Percentiles rank a stretch among this genome's conserved stretches.
Evolutionary conservation across 2,329 filamentous ascomycete genomes (phyloP).

Genomic region (Didymella glomerata): DNA sequence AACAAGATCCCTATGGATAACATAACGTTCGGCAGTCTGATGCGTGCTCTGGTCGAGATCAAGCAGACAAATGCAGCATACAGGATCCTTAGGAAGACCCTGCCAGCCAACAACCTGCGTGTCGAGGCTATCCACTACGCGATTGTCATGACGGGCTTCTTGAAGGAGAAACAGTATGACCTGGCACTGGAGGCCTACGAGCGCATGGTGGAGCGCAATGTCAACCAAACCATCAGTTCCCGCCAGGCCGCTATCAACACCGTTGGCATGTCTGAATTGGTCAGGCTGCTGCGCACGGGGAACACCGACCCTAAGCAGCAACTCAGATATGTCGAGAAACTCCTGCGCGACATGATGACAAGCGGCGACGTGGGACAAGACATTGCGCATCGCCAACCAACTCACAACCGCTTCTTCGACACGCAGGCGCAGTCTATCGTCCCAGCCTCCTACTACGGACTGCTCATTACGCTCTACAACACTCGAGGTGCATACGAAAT

Average conservation of each 20-base stretch:
- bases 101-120: slow-evolving; percentile 57
- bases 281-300: slow-evolving; percentile 24
- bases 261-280: slow-evolving; percentile 34
- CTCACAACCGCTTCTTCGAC: slow-evolving; percentile 33
- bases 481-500: slow-evolving; percentile 56
- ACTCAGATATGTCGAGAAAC: slow-evolving; percentile 38
- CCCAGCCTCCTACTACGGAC: slow-evolving; percentile 62
- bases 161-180: slow-evolving; percentile 52
- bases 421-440: slow-evolving; percentile 53
- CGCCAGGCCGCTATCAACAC: slow-evolving; percentile 52
- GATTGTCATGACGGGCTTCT: slow-evolving; percentile 61
- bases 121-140: slow-evolving; percentile 62
- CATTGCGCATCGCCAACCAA: slow-evolving; percentile 39
- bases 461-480: slow-evolving; percentile 65
- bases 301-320: slow-evolving; percentile 28
- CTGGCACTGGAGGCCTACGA: slow-evolving; percentile 61
- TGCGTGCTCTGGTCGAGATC: slow-evolving; percentile 64
- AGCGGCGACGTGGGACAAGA: slow-evolving; percentile 39
- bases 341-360: slow-evolving; percentile 39
- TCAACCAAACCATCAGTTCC: slow-evolving; percentile 55
- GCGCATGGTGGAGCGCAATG: slow-evolving; percentile 51
- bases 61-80: slow-evolving; percentile 65
- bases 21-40: slow-evolving; percentile 68
- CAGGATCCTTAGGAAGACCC: slow-evolving; percentile 61
- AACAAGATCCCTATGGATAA: slow-evolving; percentile 61